Evolutionary conservation across 2,329 filamentous ascomycete genomes (phyloP), one percentile per base, ranked within the genome.

Genomic region (Botrytis galanthina): DNA sequence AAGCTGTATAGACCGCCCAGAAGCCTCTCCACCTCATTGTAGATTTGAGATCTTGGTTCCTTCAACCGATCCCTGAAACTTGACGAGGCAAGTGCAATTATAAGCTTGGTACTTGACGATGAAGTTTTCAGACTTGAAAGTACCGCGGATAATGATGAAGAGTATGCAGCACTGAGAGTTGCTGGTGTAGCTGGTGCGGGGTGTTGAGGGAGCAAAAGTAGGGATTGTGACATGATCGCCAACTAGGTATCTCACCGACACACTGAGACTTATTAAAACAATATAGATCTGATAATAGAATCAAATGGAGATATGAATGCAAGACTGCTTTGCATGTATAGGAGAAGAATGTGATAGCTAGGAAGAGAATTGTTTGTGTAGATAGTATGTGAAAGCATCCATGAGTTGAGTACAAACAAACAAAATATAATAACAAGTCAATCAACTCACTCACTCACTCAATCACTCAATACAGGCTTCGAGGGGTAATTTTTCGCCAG

Each of bases 1-100:
- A 98, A 86, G 78, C 90, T 90, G 85, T 98, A 98, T 37, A 97
- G 81, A 39, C 88, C 88, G 4, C 92, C 92, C 35, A 98, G 83
- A 8, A 95, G 85, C n/a, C 87, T 85, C 82, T 97, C 94, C 0
- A 90, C 87, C n/a, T 86, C 83, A 48, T 86, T 80, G 87, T 94
- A 97, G n/a, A 81, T 73, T 39, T 78, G 63, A 29, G 88, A 84
- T 63, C 88, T 83, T 37, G 87, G 84, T 77, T 87, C 86, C 63
- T 87, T 85, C 44, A 83, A 82, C 35, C 83, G 82, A 37, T 84
- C 83, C 46, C 83, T 83, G 32, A 87, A 86, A 64, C 85, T 83
- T 20, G 94, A 85, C 70, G 91, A 84, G 3, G 91, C 88, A 66
- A 88, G 87, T 3, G 88, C 87, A 54, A 97, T 81, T 48, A 76